Evolutionary conservation across 208 protist genomes (phyloP), one percentile per base, ranked within the genome.

Genomic region (Leishmania tarentolae): DNA sequence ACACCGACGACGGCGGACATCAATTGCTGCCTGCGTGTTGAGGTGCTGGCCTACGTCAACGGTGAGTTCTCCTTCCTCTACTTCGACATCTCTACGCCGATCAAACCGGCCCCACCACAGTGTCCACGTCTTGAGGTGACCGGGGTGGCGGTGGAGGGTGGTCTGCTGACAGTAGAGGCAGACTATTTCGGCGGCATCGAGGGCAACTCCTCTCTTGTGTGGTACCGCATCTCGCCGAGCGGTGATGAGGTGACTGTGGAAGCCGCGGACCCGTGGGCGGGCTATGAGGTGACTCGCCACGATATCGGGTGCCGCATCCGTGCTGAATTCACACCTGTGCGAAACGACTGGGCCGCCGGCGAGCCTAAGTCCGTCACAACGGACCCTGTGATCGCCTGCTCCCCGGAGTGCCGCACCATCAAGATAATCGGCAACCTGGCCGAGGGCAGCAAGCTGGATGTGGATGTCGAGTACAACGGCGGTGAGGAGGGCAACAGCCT

Each of bases 41-140:
- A 98, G 83, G 93, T 98, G 74, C 89, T 98, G 71, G 93, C 91
- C 17, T 98, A 98, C 87, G 81, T 97, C 75, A 85, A 96, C 78
- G 94, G 94, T 47, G 76, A 94, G 69, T 98, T 97, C 86, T 94
- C 89, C 37, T 97, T 96, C 83, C 81, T 98, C 59, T 97, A 96
- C 86, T 98, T 95, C 86, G 96, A 98, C 80, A 93, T 98, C 76
- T 96, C 94, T 24, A 89, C 93, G 21, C 96, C 94, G 7, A 91
- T 97, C 65, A 84, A 97, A 40, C 86, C 94, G 44, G 91, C 88
- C 17, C 86, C 89, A 65, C 96, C 96, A 59, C 92, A 86, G 77
- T 97, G 94, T 86, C 85, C 94, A 24, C 84, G 84, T 56, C 87
- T 98, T 24, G 91, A 96, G 82, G 85, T 98, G 71, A 94, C 94